These are phyloP conservation scores for Pulveroboletus ridleyi DNA, from an alignment of 1,284 basidiomycete genomes.

Conservation along the genomic window DNA sequence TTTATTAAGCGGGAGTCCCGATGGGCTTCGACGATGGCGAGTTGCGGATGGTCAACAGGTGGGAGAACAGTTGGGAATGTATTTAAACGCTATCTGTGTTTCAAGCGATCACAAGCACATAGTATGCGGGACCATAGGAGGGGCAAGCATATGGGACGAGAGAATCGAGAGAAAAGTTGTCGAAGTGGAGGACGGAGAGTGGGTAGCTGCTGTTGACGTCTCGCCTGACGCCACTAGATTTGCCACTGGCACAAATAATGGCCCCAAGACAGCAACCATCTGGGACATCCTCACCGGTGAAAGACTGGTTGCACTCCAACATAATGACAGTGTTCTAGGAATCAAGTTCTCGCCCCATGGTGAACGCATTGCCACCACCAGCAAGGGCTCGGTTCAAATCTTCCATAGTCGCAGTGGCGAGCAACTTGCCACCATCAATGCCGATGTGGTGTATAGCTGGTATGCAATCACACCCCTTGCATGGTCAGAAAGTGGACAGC, in stretches of 20 bases:
- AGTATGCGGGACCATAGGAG: not conserved
- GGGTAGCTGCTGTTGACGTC: not conserved
- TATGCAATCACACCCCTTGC: not conserved
- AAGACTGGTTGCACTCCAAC: slow-evolving; percentile 2
- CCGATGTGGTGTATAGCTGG: not conserved
- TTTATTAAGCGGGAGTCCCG: too few species aligned
- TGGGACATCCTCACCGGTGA: not conserved
- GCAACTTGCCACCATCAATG: not conserved
- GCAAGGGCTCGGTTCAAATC: not conserved
- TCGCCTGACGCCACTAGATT: not conserved
- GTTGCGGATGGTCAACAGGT: not conserved
- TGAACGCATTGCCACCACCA: not conserved
- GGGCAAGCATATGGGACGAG: not conserved
- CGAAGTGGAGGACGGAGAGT: not conserved
- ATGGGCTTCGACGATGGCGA: too few species aligned
- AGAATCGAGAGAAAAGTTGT: not conserved
- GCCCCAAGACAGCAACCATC: not conserved
- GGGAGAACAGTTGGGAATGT: not conserved
- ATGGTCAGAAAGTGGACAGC: not conserved
- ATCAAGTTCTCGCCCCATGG: slow-evolving; percentile 2
- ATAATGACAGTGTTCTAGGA: not conserved
- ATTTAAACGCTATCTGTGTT: not conserved
- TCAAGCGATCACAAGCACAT: not conserved
- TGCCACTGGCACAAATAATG: not conserved
- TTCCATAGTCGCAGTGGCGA: slow-evolving; percentile 1